These are phyloP conservation scores for Ganoderma lingzhi DNA, from an alignment of 1,284 basidiomycete species.

Conservation along the genomic window DNA sequence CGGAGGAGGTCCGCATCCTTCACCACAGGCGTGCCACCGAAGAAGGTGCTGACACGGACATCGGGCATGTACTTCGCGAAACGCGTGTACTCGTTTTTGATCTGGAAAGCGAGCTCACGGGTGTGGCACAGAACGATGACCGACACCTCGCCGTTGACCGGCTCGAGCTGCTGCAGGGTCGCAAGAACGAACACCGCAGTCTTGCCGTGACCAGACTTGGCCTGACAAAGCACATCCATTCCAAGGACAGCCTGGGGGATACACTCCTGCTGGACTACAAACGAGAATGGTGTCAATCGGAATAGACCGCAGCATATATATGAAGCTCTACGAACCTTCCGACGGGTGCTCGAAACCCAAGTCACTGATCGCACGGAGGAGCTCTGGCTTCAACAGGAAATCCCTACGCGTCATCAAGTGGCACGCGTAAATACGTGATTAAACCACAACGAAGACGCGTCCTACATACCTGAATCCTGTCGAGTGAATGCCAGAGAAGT, in stretches of 20 bases:
- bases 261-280: slow-evolving; percentile 98
- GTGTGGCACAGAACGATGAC: slow-evolving; percentile 99
- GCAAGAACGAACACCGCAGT: slow-evolving; percentile 99
- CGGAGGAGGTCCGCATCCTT: slow-evolving; percentile 96
- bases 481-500: slow-evolving; percentile 97
- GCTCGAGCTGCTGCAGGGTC: slow-evolving; percentile 98
- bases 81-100: slow-evolving; percentile 99
- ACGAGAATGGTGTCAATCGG: slow-evolving; percentile 6
- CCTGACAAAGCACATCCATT: slow-evolving; percentile 99
- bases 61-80: slow-evolving; percentile 99
- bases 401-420: slow-evolving; percentile 64
- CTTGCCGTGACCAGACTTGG: slow-evolving; percentile 99
- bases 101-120: slow-evolving; percentile 99
- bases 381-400: slow-evolving; percentile 96
- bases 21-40: slow-evolving; percentile 94
- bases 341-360: slow-evolving; percentile 99
- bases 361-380: slow-evolving; percentile 97
- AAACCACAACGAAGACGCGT: neutral
- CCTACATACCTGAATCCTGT: slow-evolving; percentile 87
- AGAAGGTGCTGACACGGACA: slow-evolving; percentile 97
- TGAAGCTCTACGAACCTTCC: slow-evolving; percentile 74
- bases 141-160: slow-evolving; percentile 97
- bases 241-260: slow-evolving; percentile 99
- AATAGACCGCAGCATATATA: slow-evolving; percentile 9
- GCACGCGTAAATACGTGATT: slow-evolving; percentile 23